These are phyloP conservation scores for Carallia brachiata DNA, from an alignment of 345 rosid genomes.

Conservation along the genomic window DNA sequence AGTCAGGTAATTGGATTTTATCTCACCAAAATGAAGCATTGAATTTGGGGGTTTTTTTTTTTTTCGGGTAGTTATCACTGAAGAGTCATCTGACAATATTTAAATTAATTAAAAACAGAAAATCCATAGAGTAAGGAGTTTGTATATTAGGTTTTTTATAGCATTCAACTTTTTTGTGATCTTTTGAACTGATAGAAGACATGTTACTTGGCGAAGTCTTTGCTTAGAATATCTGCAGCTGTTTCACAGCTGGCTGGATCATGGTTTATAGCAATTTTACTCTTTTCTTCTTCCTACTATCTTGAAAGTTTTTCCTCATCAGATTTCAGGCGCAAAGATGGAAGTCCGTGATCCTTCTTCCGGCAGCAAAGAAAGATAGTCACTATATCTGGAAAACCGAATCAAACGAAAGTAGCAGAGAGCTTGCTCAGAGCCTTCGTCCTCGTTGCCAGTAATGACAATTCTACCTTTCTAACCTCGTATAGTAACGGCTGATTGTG, in stretches of 20 bases:
- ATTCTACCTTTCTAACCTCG: no score
- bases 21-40: background rate
- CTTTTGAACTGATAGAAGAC: background rate
- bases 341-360: constrained; percentile 13
- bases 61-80: background rate
- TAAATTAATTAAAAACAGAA: background rate
- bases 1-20: constrained; percentile 16
- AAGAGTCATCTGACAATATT: background rate
- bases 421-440: background rate
- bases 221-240: no score
- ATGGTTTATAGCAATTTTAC: no score
- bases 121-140: background rate
- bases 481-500: no score
- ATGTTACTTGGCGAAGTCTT: background rate
- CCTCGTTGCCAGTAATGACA: no score
- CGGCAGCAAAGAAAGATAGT: constrained; percentile 9
- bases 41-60: background rate
- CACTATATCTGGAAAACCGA: constrained; percentile 13
- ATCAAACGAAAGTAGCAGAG: constrained; percentile 16
- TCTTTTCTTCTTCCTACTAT: no score
- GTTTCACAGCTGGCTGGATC: no score
- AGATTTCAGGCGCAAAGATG: constrained; percentile 25
- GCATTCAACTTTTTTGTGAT: background rate
- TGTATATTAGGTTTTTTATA: background rate
- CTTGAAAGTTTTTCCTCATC: background rate